phyloP scores from a whole-genome alignment of 2,329 filamentous ascomycete genomes.

The Penicillium sp. region DNA sequence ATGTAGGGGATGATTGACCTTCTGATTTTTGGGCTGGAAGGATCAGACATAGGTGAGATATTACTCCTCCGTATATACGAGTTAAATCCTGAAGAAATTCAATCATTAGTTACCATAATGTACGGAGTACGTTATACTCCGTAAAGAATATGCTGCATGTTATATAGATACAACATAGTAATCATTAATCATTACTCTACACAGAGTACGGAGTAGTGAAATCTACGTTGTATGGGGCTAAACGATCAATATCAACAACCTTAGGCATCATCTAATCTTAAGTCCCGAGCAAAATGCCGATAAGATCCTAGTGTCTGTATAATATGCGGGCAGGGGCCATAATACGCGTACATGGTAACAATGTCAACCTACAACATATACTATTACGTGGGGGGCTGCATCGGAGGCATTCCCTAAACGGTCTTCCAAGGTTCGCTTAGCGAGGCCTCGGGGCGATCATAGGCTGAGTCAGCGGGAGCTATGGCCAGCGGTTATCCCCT shows the following conservation, averaged over 20 bases:
- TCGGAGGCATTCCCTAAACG: constrained; percentile 23
- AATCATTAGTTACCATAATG: neutral
- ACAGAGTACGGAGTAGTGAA: neutral
- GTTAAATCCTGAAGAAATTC: neutral
- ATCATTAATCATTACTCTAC: too few relatives aligned
- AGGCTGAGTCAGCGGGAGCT: constrained; percentile 21
- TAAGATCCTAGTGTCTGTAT: neutral
- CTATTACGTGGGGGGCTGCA: constrained; percentile 6
- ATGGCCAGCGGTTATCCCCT: constrained; percentile 30
- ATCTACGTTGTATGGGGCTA: neutral
- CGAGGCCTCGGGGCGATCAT: constrained; percentile 8
- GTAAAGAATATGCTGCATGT: too few relatives aligned
- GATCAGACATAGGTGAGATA: neutral
- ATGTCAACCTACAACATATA: too few relatives aligned
- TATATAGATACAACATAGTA: too few relatives aligned
- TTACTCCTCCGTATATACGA: neutral
- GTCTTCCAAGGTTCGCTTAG: constrained; percentile 4
- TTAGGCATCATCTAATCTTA: constrained; percentile 3
- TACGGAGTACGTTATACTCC: neutral
- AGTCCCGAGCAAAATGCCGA: neutral
- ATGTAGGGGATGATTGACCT: neutral
- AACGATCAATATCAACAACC: neutral
- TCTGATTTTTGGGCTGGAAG: neutral
- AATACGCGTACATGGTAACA: constrained; percentile 1
- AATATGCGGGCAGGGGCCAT: neutral